Percentiles rank a stretch among this genome's conserved stretches.
phyloP scores from a whole-genome alignment of 306 rosid genomes.

The Castanospermum australe region DNA sequence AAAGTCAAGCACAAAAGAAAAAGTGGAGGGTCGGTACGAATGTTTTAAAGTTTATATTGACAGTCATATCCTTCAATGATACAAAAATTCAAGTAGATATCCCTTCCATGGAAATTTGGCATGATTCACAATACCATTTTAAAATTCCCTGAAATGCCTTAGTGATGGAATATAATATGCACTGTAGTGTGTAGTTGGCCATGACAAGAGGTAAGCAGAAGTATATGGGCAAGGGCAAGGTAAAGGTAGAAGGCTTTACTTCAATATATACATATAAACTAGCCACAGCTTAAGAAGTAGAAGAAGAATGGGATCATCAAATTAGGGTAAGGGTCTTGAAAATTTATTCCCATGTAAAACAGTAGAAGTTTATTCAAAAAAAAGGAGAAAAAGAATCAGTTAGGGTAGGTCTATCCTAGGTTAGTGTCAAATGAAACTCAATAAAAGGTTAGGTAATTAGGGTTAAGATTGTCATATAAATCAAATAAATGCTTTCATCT shows the following conservation, averaged over 20 bases:
- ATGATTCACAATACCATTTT: background rate
- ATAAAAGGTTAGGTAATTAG: conserved; percentile 19
- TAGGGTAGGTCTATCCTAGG: background rate
- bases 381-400: background rate
- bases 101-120: background rate
- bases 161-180: background rate
- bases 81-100: background rate
- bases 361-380: background rate
- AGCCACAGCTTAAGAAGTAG: background rate
- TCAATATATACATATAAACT: background rate
- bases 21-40: conserved; percentile 26
- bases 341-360: background rate
- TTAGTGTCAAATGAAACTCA: background rate
- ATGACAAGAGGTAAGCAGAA: background rate
- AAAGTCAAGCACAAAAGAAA: conserved; percentile 46
- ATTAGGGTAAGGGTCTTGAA: background rate
- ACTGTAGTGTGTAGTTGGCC: background rate
- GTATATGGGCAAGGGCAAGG: background rate
- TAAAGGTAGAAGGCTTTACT: background rate
- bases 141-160: background rate
- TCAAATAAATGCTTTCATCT: background rate
- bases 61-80: conserved; percentile 21
- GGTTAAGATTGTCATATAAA: conserved; percentile 17
- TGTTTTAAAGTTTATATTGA: conserved; percentile 18
- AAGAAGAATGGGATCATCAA: background rate